Conservation (phyloP, 208 protist genomes). For the Herpetomonas tarakana region DNA sequence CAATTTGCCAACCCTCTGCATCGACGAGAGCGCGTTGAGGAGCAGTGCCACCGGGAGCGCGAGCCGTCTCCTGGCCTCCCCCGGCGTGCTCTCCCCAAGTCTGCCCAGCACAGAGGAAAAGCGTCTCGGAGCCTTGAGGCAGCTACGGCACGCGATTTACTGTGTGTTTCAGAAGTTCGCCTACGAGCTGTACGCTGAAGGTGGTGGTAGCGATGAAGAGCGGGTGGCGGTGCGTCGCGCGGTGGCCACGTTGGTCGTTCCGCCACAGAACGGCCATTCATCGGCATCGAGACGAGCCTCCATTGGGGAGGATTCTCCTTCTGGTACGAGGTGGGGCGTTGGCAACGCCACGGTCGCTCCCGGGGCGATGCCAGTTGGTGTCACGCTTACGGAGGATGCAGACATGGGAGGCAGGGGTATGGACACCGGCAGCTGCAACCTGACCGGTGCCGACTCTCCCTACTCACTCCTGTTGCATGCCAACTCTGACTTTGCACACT, state of each 20-base stretch:
- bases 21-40: no score
- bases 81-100: no score
- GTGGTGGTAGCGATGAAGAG: not conserved
- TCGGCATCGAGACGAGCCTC: no score
- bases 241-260: not conserved
- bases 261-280: not conserved
- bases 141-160: slow-evolving; percentile 12
- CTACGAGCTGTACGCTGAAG: slow-evolving; percentile 7
- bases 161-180: slow-evolving; percentile 22
- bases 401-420: no score
- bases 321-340: no score
- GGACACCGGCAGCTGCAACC: slow-evolving; percentile 1
- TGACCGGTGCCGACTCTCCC: not conserved
- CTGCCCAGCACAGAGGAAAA: no score
- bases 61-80: no score
- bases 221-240: not conserved
- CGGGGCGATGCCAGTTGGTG: no score
- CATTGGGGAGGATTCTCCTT: no score
- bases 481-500: slow-evolving; percentile 7
- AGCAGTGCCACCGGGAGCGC: no score
- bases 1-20: not conserved
- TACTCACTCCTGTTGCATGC: slow-evolving; percentile 6
- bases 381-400: no score
- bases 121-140: not conserved
- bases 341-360: no score